A percentile compares a stretch with the other conserved stretches of the same genome.
Conservation (phyloP, 2,329 filamentous ascomycete genomes). For the Fusarium aywerte region DNA sequence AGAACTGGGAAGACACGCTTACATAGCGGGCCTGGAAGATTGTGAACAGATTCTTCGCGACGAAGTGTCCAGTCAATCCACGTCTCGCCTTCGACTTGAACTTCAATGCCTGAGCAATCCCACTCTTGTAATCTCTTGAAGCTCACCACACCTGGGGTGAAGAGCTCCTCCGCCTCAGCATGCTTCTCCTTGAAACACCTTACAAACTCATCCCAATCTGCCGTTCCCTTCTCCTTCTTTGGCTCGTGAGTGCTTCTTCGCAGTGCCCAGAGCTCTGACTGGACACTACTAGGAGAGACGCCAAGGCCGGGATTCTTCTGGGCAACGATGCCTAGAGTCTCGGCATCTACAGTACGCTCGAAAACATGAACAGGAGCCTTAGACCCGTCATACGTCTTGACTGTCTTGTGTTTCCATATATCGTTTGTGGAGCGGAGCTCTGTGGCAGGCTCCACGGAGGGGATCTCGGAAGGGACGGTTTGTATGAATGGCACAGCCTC, state of each 20-base stretch:
- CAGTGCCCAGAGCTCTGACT: constrained; percentile 70
- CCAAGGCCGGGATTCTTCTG: constrained; percentile 48
- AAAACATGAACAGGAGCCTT: constrained; percentile 64
- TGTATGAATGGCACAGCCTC: constrained; percentile 70
- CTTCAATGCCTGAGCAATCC: constrained; percentile 57
- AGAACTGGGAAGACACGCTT: constrained; percentile 75
- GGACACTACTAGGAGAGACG: constrained; percentile 33
- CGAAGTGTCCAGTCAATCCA: constrained; percentile 62
- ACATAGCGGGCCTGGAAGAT: constrained; percentile 67
- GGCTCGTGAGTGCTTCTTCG: constrained; percentile 71
- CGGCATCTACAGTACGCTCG: constrained; percentile 59
- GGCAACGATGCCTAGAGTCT: constrained; percentile 56
- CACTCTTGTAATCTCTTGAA: constrained; percentile 55
- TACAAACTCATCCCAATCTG: constrained; percentile 72
- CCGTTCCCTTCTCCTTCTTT: constrained; percentile 61
- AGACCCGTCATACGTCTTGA: constrained; percentile 61
- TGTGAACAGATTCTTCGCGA: constrained; percentile 74
- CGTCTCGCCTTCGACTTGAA: constrained; percentile 51
- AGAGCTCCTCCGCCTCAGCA: constrained; percentile 54
- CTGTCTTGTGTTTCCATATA: constrained; percentile 62
- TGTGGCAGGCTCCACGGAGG: constrained; percentile 32
- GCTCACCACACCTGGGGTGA: constrained; percentile 53
- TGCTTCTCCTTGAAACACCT: constrained; percentile 64
- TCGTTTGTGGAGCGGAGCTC: constrained; percentile 30
- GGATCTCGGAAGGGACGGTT: constrained; percentile 58